Percentiles rank a stretch among this genome's conserved stretches.
Evolutionary conservation across 192 early-diverging fungal genomes (phyloP).

Genomic region (Allomyces macrogynus): DNA sequence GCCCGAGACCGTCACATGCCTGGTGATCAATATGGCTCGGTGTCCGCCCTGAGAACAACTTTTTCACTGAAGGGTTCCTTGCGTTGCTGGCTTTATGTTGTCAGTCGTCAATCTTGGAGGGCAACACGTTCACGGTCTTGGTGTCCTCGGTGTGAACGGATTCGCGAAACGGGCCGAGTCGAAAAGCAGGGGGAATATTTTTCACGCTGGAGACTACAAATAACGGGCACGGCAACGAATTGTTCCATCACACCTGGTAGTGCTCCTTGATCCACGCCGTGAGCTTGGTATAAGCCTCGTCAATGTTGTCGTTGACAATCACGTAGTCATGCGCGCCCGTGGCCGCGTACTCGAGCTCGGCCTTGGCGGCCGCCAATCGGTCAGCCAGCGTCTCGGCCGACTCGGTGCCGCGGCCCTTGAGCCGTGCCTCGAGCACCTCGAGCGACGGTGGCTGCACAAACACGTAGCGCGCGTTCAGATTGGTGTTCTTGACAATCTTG

Average conservation of each 20-base stretch:
- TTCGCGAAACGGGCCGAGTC: too few species aligned
- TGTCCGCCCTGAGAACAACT: too few species aligned
- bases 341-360: slow-evolving; percentile 61
- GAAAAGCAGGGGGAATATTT: too few species aligned
- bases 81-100: too few species aligned
- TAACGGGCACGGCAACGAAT: too few species aligned
- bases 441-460: slow-evolving; percentile 73
- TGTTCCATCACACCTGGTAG: not conserved
- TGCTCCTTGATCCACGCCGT: slow-evolving; percentile 40
- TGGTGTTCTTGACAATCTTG: slow-evolving; percentile 43
- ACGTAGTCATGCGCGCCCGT: slow-evolving; percentile 48
- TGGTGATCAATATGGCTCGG: too few species aligned
- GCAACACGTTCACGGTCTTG: too few species aligned
- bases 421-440: slow-evolving; percentile 55
- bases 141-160: too few species aligned
- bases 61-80: too few species aligned
- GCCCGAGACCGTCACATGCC: too few species aligned
- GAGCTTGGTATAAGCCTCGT: slow-evolving; percentile 52
- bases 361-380: slow-evolving; percentile 53
- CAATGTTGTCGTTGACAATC: slow-evolving; percentile 67
- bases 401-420: slow-evolving; percentile 77
- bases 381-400: slow-evolving; percentile 49
- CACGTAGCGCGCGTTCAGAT: slow-evolving; percentile 54
- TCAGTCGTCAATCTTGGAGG: too few species aligned
- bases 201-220: too few species aligned